A percentile compares a stretch with the other conserved stretches of the same genome.
Conservation (phyloP, 495 filamentous ascomycete genomes). For the Neurospora africana region DNA sequence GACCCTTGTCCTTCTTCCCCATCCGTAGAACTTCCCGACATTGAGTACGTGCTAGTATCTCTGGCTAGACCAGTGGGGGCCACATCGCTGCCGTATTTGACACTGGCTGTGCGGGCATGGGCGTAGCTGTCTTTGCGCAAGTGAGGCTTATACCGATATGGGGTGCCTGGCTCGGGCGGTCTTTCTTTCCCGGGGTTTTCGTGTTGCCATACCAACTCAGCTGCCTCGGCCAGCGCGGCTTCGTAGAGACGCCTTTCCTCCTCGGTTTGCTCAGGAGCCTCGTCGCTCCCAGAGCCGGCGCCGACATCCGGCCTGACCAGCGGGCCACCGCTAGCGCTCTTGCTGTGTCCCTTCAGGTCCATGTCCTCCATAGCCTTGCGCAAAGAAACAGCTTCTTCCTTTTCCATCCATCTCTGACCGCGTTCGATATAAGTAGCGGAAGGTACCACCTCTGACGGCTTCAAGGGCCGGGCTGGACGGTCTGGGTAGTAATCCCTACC, state of each 20-base stretch:
- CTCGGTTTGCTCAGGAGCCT: constrained; percentile 22
- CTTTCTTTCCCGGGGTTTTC: constrained; percentile 46
- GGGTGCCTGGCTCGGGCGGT: constrained; percentile 43
- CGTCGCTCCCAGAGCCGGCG: not conserved
- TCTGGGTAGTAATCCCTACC: constrained; percentile 37
- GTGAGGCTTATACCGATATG: constrained; percentile 54
- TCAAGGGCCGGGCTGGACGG: constrained; percentile 26
- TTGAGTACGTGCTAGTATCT: constrained; percentile 33
- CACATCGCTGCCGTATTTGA: constrained; percentile 38
- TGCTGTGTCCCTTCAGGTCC: constrained; percentile 27
- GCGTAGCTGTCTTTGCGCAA: constrained; percentile 50
- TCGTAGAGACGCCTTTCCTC: constrained; percentile 60
- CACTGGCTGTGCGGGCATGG: constrained; percentile 50
- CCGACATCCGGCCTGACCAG: not conserved
- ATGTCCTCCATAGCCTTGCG: constrained; percentile 73
- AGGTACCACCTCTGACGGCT: constrained; percentile 42
- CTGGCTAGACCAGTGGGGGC: constrained; percentile 38
- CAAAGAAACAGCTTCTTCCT: constrained; percentile 68
- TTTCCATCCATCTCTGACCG: constrained; percentile 74
- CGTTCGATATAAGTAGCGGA: constrained; percentile 66
- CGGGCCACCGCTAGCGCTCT: constrained; percentile 11
- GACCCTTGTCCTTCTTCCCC: constrained; percentile 28
- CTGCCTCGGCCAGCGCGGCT: constrained; percentile 76
- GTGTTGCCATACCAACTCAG: constrained; percentile 79
- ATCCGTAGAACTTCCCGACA: constrained; percentile 40